Evolutionary conservation across 1,284 basidiomycete genomes (phyloP).

Genomic region (Cutaneotrichosporon arboriforme): DNA sequence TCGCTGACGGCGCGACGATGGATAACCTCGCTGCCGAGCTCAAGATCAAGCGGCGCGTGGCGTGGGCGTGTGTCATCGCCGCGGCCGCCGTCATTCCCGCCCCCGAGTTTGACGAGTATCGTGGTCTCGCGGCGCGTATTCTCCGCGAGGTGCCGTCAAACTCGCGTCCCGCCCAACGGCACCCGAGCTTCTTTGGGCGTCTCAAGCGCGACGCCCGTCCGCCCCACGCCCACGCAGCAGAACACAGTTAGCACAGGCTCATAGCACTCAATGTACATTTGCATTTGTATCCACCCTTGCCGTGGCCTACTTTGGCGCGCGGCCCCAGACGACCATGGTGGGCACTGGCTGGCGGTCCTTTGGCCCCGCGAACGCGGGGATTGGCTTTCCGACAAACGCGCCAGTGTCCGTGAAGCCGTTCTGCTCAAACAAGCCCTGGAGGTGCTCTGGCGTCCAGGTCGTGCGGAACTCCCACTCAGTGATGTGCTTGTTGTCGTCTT

Average conservation of each 20-base stretch:
- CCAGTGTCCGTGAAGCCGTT: constrained; percentile 25
- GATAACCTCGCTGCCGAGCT: neutral
- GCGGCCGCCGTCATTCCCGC: neutral
- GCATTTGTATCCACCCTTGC: neutral
- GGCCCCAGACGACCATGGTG: constrained; percentile 12
- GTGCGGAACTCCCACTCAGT: constrained; percentile 12
- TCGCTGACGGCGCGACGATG: neutral
- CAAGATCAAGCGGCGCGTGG: neutral
- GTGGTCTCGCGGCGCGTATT: neutral
- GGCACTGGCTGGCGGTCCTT: neutral
- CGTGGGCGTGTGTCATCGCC: neutral
- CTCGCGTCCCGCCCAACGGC: neutral
- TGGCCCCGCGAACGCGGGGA: constrained; percentile 21
- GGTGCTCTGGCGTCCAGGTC: constrained; percentile 6
- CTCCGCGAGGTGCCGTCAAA: neutral
- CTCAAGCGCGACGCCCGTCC: neutral
- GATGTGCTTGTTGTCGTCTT: constrained; percentile 7
- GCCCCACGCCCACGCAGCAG: neutral
- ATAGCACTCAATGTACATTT: neutral
- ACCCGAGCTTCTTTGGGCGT: neutral
- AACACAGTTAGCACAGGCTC: neutral
- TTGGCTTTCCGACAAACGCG: constrained; percentile 20
- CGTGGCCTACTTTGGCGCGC: constrained; percentile 4
- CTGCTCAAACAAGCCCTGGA: constrained; percentile 1
- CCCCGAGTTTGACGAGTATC: neutral